Conservation (phyloP, 257 asterid genomes). For the Capsicum chinense region DNA sequence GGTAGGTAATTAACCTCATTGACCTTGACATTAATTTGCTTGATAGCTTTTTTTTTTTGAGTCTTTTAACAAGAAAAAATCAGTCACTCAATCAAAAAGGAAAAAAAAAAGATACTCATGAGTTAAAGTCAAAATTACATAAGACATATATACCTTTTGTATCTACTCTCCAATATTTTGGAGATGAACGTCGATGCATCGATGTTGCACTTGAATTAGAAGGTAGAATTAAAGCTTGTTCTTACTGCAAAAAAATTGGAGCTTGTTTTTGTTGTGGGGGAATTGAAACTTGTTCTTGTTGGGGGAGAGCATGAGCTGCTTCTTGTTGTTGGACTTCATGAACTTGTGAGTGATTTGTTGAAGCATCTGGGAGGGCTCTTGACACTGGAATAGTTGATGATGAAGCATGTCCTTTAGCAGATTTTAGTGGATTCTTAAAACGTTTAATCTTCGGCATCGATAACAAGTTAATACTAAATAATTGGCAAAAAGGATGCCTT, state of each 20-base stretch:
- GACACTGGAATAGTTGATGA: neutral
- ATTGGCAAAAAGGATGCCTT: neutral
- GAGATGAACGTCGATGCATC: no score
- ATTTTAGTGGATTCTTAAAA: neutral
- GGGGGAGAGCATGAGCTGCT: no score
- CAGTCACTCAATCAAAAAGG: neutral
- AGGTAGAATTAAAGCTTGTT: no score
- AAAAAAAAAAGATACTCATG: neutral
- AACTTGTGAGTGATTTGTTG: neutral
- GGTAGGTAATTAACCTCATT: neutral
- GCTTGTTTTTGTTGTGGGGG: no score
- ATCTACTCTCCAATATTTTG: no score
- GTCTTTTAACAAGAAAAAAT: no score
- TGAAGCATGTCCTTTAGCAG: neutral
- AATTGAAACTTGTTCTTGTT: no score
- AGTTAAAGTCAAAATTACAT: neutral
- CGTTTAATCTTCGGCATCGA: neutral
- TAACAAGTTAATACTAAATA: neutral
- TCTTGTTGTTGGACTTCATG: no score
- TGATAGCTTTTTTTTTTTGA: neutral
- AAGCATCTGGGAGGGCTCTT: neutral
- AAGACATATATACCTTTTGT: neutral
- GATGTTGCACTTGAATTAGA: no score
- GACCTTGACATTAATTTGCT: neutral
- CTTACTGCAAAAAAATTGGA: no score